Conservation (phyloP, 2,329 filamentous ascomycete genomes). For the Sarocladium brachiariae region DNA sequence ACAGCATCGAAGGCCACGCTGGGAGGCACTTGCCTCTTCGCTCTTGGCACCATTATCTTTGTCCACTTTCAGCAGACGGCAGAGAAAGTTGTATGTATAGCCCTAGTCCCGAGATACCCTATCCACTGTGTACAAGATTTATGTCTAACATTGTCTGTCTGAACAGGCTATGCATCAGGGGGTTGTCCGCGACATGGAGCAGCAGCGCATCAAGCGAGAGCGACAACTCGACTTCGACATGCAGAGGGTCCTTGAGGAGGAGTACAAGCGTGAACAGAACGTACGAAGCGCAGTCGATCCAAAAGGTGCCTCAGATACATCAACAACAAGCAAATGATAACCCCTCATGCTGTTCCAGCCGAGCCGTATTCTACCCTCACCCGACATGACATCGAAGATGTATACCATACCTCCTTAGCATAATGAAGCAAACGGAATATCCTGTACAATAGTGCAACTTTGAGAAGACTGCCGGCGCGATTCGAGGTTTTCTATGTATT, state of each 20-base stretch:
- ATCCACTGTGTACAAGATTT: too few species aligned
- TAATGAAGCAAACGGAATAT: neutral
- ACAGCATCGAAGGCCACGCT: slow-evolving; percentile 83
- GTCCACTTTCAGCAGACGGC: slow-evolving; percentile 85
- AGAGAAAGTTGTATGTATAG: slow-evolving; percentile 66
- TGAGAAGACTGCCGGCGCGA: neutral
- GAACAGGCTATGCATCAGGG: slow-evolving; percentile 71
- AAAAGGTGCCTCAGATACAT: slow-evolving; percentile 12
- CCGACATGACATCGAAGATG: neutral
- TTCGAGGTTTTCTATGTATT: slow-evolving; percentile 3
- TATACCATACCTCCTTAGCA: neutral
- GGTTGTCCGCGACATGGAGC: slow-evolving; percentile 90
- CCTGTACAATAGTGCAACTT: slow-evolving; percentile 7
- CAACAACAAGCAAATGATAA: slow-evolving; percentile 11
- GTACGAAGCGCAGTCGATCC: slow-evolving; percentile 45
- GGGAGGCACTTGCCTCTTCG: slow-evolving; percentile 66
- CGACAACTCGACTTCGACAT: slow-evolving; percentile 92
- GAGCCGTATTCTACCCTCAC: too few species aligned
- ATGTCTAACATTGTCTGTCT: neutral
- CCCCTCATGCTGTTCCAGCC: neutral
- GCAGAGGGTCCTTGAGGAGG: slow-evolving; percentile 75
- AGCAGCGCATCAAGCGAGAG: slow-evolving; percentile 83
- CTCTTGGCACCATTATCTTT: slow-evolving; percentile 68
- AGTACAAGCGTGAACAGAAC: slow-evolving; percentile 83
- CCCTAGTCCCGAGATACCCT: too few species aligned